These are phyloP conservation scores for Cladophialophora yegresii DNA, from an alignment of 2,329 filamentous ascomycete genomes.

Conservation along the genomic window DNA sequence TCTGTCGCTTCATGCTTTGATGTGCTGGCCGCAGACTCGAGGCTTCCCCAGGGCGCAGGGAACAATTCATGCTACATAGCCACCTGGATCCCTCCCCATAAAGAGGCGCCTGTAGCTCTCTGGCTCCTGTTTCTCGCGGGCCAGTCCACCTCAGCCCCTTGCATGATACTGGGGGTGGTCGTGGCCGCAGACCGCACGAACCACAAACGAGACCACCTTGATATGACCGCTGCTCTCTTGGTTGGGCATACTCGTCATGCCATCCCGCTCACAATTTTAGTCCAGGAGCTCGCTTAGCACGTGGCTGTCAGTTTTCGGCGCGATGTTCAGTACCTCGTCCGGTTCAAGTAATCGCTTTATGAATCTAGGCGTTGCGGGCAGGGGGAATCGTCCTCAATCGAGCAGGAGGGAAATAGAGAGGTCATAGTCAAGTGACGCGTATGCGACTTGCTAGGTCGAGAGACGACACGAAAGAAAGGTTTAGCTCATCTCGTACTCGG, in stretches of 20 bases:
- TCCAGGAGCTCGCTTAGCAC: slow-evolving; percentile 5
- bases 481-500: slow-evolving; percentile 12
- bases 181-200: slow-evolving; percentile 18
- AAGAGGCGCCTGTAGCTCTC: slow-evolving; percentile 9
- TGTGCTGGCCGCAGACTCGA: slow-evolving; percentile 8
- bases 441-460: neutral
- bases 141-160: slow-evolving; percentile 12
- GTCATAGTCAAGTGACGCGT: slow-evolving; percentile 9
- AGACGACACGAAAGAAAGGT: slow-evolving; percentile 3
- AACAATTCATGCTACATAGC: neutral
- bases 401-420: slow-evolving; percentile 1
- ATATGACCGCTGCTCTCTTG: slow-evolving; percentile 2
- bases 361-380: slow-evolving; percentile 2
- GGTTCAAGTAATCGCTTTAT: slow-evolving; percentile 16
- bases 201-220: slow-evolving; percentile 3
- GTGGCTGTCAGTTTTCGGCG: neutral
- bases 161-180: slow-evolving; percentile 16
- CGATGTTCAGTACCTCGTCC: slow-evolving; percentile 11
- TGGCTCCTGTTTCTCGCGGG: neutral
- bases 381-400: slow-evolving; percentile 1
- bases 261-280: neutral
- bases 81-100: neutral
- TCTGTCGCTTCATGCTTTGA: neutral
- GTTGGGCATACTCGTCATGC: slow-evolving; percentile 10
- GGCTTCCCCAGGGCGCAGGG: neutral